Percentiles rank a stretch among this genome's conserved stretches.
Evolutionary conservation across 495 filamentous ascomycete species (phyloP).

Genomic region (Wilcoxina mikolae): DNA sequence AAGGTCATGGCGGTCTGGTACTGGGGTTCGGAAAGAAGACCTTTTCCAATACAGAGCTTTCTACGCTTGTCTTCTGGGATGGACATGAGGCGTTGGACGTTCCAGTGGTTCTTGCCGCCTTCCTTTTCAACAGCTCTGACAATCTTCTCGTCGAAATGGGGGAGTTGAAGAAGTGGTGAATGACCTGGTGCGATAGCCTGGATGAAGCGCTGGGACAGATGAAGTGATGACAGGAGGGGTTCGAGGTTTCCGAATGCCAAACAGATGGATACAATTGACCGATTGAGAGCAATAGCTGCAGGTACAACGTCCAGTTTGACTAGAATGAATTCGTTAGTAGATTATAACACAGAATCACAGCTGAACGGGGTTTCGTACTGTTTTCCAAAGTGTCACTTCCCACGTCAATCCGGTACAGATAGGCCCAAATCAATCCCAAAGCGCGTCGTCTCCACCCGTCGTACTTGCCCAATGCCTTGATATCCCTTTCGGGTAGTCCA

Average conservation of each 20-base stretch:
- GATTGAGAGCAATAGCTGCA: slow-evolving; percentile 65
- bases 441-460: slow-evolving; percentile 63
- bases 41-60: slow-evolving; percentile 49
- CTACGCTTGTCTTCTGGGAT: slow-evolving; percentile 59
- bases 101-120: slow-evolving; percentile 53
- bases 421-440: slow-evolving; percentile 85
- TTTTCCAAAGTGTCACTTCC: slow-evolving; percentile 26
- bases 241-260: slow-evolving; percentile 73
- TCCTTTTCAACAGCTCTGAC: slow-evolving; percentile 64
- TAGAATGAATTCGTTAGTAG: slow-evolving; percentile 9
- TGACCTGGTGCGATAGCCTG: slow-evolving; percentile 72
- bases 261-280: slow-evolving; percentile 72
- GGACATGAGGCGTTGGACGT: slow-evolving; percentile 76
- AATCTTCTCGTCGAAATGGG: slow-evolving; percentile 63
- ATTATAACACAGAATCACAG: neutral
- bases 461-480: slow-evolving; percentile 49
- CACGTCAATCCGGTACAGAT: slow-evolving; percentile 70
- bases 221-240: slow-evolving; percentile 71
- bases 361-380: slow-evolving; percentile 10
- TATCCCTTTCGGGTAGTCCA: slow-evolving; percentile 54
- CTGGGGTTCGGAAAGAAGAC: slow-evolving; percentile 57
- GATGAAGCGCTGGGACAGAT: slow-evolving; percentile 65
- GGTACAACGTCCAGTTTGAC: slow-evolving; percentile 69
- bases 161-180: slow-evolving; percentile 84
- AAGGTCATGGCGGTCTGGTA: slow-evolving; percentile 61